Evolutionary conservation across 2,329 filamentous ascomycete species (phyloP), one percentile per base, ranked within the genome.

Genomic region (Aspergillus fijiensis): DNA sequence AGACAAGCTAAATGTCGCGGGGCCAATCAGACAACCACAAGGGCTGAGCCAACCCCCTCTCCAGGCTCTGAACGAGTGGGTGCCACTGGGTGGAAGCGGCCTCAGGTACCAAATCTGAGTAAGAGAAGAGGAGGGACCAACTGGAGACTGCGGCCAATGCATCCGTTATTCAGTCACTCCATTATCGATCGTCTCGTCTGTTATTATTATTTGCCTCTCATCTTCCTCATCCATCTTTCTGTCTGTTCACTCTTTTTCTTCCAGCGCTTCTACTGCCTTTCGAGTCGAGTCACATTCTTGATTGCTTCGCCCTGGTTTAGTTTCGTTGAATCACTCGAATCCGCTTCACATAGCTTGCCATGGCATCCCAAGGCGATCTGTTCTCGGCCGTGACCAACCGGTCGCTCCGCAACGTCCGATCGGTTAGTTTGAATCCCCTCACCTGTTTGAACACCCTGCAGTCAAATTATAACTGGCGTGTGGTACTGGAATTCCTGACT

Each of bases 341-440:
- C 50, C 31, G 27, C 54, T 51, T 62, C 52, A 58, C 55, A 50
- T 49, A 31, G 50, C 51, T 47, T 59, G 50, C 58, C 62, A 77
- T 77, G 75, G 70, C 74, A 58, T 65, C 68, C 57, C 66, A 72
- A 51, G 71, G 64, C 63, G 70, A 74, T 52, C 71, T 77, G 63
- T 64, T 70, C 62, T 77, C 80, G 61, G 85, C 85, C 50, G 84
- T 86, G 84, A 87, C 89, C 78, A 95, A 94, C 81, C 87, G 92
- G 79, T 93, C 91, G 73, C 86, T 96, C 73, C 89, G 92, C 66
- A 89, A 86, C 71, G 93, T 96, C 81, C 93, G 92, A 80, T 92
- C 89, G 72, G 92, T 92, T 81, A 69, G 86, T 74, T 29, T 55
- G 49, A 59, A 54, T 52, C 52, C 33, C 25, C 48, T 55, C 39